Percentiles rank a stretch among this genome's conserved stretches.
Conservation (phyloP, 805 yeast species). For the Saccharomycopsis olivae region DNA sequence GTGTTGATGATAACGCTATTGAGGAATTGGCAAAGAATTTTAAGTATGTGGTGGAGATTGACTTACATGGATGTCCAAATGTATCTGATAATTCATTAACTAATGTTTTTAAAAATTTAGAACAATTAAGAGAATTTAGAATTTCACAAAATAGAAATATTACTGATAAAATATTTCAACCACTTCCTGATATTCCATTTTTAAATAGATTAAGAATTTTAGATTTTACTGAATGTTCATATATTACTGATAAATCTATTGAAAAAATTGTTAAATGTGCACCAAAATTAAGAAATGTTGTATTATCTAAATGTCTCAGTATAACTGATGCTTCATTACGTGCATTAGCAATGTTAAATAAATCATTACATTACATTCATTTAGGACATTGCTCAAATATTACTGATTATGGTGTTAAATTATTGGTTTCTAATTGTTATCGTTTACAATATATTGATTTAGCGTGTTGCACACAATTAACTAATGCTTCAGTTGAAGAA, state of each 20-base stretch:
- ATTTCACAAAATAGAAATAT: slow-evolving; percentile 63
- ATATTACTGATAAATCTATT: slow-evolving; percentile 71
- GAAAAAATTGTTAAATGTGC: slow-evolving; percentile 63
- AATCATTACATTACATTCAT: slow-evolving; percentile 79
- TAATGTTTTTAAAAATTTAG: slow-evolving; percentile 45
- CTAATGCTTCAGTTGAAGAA: slow-evolving; percentile 72
- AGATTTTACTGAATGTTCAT: slow-evolving; percentile 76
- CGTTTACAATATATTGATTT: slow-evolving; percentile 87
- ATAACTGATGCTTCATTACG: slow-evolving; percentile 74
- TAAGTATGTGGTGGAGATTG: slow-evolving; percentile 78
- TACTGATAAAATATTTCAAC: slow-evolving; percentile 53
- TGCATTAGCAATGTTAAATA: slow-evolving; percentile 62
- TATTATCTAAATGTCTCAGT: slow-evolving; percentile 77
- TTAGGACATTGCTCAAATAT: slow-evolving; percentile 88
- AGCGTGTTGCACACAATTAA: slow-evolving; percentile 86
- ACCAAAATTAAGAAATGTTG: slow-evolving; percentile 80
- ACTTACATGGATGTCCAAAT: slow-evolving; percentile 70
- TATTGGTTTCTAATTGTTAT: slow-evolving; percentile 66
- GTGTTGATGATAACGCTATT: slow-evolving; percentile 55
- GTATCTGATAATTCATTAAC: slow-evolving; percentile 57
- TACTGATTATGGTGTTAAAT: slow-evolving; percentile 79
- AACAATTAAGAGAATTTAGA: slow-evolving; percentile 76
- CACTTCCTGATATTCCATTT: slow-evolving; percentile 35
- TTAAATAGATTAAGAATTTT: slow-evolving; percentile 66
- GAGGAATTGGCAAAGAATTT: slow-evolving; percentile 57